These are phyloP conservation scores for Dryas alaskensis DNA, from an alignment of 306 rosid species.

Conservation along the genomic window DNA sequence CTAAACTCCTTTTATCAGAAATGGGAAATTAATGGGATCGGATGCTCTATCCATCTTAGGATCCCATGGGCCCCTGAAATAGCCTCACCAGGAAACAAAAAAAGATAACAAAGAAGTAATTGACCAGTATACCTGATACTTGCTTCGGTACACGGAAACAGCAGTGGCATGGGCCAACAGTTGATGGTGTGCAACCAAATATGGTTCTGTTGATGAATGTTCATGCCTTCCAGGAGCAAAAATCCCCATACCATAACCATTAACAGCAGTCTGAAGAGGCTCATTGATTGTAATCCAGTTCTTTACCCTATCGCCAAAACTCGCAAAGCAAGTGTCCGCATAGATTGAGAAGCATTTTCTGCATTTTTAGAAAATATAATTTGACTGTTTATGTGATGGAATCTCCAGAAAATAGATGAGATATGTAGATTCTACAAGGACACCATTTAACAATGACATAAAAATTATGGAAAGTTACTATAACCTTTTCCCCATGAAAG, in stretches of 20 bases:
- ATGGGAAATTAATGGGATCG: no score
- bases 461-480: not conserved
- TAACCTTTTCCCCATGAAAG: not conserved
- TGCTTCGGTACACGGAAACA: constrained; percentile 62
- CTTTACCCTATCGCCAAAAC: constrained; percentile 94
- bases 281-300: constrained; percentile 83
- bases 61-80: no score
- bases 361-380: constrained; percentile 30
- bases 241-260: constrained; percentile 56
- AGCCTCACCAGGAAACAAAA: not conserved
- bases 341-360: constrained; percentile 75
- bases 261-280: constrained; percentile 84
- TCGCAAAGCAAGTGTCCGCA: constrained; percentile 84
- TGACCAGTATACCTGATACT: constrained; percentile 60
- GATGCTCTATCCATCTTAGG: no score
- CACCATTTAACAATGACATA: not conserved
- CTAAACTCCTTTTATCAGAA: no score
- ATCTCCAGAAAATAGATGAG: not conserved
- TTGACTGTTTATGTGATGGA: not conserved
- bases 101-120: not conserved
- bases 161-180: constrained; percentile 89
- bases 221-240: constrained; percentile 88
- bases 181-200: constrained; percentile 80
- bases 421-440: not conserved
- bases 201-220: constrained; percentile 56